phyloP scores from a whole-genome alignment of 208 protist genomes.

The Trichomonas vaginalis region DNA sequence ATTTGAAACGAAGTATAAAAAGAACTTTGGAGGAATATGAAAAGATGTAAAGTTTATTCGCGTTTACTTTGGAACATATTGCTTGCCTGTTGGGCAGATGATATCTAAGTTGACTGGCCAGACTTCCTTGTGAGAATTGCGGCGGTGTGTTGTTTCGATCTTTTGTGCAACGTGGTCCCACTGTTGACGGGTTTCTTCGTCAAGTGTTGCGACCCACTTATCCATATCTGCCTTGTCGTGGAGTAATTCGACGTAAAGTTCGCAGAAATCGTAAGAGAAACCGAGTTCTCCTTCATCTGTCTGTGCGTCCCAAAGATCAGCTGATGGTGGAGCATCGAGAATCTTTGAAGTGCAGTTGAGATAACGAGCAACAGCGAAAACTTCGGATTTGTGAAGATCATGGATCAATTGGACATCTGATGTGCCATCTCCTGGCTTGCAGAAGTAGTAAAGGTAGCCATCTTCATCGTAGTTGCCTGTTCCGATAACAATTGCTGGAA shows the following conservation, averaged over 20 bases:
- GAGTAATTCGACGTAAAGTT: background rate
- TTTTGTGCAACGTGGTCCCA: background rate
- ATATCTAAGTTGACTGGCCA: background rate
- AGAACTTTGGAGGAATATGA: too few relatives aligned
- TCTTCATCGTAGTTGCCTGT: slow-evolving; percentile 16
- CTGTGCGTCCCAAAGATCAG: background rate
- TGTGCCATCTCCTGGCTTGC: slow-evolving; percentile 16
- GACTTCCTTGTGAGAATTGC: slow-evolving; percentile 1
- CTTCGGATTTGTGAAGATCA: slow-evolving; percentile 13
- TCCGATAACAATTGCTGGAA: background rate
- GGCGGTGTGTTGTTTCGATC: background rate
- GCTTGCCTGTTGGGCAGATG: slow-evolving; percentile 11
- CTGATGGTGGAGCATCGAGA: background rate
- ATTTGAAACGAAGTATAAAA: too few relatives aligned
- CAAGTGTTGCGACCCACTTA: background rate
- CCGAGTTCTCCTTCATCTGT: slow-evolving; percentile 16
- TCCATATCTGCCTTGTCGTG: background rate
- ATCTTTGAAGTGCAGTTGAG: background rate
- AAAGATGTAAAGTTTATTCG: too few relatives aligned
- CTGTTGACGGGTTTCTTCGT: background rate
- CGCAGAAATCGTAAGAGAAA: background rate
- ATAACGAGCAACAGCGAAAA: background rate
- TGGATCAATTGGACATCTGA: background rate
- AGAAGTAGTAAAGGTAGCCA: background rate
- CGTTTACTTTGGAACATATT: background rate